Base-by-base conservation (phyloP, 352 stramenopile genomes). In the Phytophthora syringae region DNA sequence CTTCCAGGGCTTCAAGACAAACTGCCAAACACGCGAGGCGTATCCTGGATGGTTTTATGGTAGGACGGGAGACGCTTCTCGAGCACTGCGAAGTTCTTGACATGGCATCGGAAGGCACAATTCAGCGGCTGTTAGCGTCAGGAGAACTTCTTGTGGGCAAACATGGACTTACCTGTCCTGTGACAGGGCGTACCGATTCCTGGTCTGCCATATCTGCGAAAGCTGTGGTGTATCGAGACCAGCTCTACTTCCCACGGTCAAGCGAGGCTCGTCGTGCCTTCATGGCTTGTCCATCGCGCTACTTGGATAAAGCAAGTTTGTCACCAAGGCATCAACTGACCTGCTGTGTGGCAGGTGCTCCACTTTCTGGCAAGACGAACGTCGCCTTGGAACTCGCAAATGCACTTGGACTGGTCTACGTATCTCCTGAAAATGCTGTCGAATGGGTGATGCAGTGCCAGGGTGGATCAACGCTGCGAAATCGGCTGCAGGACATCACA, bases 391-490 rank as follows among this genome's bases (percentile, higher is more conserved):
- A 65, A 12, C 52, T 89, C 10, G 63, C 74, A 5, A 52, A 44
- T 2, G 42, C 52, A 1, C 72, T 76, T n/a, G 67, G 67, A 12
- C 24, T 82, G n/a, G 49, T 74, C 13, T 83, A 85, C 49, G 79
- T 91, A 27, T 89, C 79, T 2, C 80, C 82, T 7, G 47, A 55
- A 24, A 66, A 22, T 11, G 77, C 84, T 6, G 53, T 89, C 24
- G 67, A 80, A 7, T 93, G 84, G 84, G 76, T 84, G 4, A 16
- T 76, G 7, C 79, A 88, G 42, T 89, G 82, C 44, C 76, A 87
- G n/a, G 77, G 72, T 16, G 62, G 62, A 3, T 76, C 71, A 2
- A 51, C 52, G 6, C 63, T 93, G 7, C 67, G 61, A 40, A 45
- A 34, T 43, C 56, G 10, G n/a, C 16, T 67, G 27, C 45, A 30